phyloP scores from a whole-genome alignment of 2,329 filamentous ascomycete species.

The Aureobasidium mangrovei region DNA sequence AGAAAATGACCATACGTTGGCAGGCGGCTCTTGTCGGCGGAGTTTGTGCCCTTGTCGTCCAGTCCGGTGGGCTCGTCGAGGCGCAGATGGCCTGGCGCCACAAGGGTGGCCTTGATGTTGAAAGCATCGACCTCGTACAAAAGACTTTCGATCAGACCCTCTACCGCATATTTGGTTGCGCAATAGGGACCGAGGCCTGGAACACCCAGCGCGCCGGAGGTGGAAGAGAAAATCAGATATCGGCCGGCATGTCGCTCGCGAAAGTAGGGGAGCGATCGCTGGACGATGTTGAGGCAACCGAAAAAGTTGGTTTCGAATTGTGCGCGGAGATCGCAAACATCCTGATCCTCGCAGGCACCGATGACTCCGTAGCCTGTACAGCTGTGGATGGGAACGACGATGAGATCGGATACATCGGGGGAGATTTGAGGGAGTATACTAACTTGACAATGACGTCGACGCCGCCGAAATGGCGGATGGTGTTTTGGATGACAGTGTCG shows the following conservation, averaged over 20 bases:
- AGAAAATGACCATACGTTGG: conserved; percentile 88
- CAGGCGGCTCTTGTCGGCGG: conserved; percentile 33
- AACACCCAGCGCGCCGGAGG: conserved; percentile 83
- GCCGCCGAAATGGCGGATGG: conserved; percentile 62
- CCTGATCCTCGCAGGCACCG: conserved; percentile 91
- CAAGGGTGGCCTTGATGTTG: conserved; percentile 87
- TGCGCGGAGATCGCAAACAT: conserved; percentile 86
- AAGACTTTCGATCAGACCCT: conserved; percentile 93
- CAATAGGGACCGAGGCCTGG: conserved; percentile 91
- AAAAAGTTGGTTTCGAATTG: conserved; percentile 98
- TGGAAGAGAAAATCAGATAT: conserved; percentile 92
- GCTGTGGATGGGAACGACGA: conserved; percentile 23
- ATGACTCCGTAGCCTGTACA: conserved; percentile 95
- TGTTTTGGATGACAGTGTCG: conserved; percentile 57
- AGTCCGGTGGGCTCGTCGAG: conserved; percentile 60
- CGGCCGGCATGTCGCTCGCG: conserved; percentile 52
- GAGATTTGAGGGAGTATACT: conserved; percentile 2
- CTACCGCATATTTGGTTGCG: conserved; percentile 93
- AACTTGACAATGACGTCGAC: conserved; percentile 81
- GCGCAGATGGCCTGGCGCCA: conserved; percentile 81
- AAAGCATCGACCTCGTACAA: conserved; percentile 88
- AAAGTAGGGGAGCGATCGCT: conserved; percentile 80
- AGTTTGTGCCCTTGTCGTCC: conserved; percentile 23
- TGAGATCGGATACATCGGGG: neutral
- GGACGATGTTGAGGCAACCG: conserved; percentile 87